Conservation (phyloP, 768 basidiomycete genomes). For the Tricholoma bakamatsutake region DNA sequence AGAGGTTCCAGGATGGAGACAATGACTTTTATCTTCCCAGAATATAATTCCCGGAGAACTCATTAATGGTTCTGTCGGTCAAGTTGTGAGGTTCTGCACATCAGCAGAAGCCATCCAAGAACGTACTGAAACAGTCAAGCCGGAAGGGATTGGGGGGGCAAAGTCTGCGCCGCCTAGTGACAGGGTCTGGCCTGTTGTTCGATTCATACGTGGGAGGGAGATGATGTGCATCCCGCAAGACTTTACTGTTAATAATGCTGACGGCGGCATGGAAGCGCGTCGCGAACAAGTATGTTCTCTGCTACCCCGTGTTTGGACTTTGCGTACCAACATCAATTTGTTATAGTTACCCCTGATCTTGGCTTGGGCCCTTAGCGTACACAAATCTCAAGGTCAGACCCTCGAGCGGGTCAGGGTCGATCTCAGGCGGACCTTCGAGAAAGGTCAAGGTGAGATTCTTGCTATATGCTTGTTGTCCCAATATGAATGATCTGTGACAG, state of each 20-base stretch:
- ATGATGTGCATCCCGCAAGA: conserved; percentile 48
- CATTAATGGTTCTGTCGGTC: conserved; percentile 68
- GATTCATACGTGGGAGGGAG: conserved; percentile 44
- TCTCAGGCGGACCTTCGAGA: conserved; percentile 70
- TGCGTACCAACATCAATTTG: neutral
- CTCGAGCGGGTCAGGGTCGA: conserved; percentile 80
- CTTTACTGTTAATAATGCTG: conserved; percentile 60
- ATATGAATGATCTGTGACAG: conserved; percentile 23
- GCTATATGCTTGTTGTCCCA: neutral
- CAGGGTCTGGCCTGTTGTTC: conserved; percentile 51
- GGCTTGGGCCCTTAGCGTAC: conserved; percentile 86
- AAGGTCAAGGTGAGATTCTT: conserved; percentile 55
- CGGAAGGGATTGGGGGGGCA: conserved; percentile 19
- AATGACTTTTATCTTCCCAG: conserved; percentile 27
- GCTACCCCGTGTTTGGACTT: neutral
- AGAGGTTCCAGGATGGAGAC: neutral
- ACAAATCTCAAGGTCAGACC: conserved; percentile 91
- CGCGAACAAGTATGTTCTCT: conserved; percentile 44
- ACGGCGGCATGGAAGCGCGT: conserved; percentile 51
- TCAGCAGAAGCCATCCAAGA: conserved; percentile 35
- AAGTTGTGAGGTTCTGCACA: conserved; percentile 42
- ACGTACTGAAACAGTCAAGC: conserved; percentile 32
- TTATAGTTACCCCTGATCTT: conserved; percentile 66
- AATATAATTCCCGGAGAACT: conserved; percentile 63
- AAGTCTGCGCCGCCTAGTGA: conserved; percentile 5